phyloP scores from a whole-genome alignment of 768 basidiomycete species.

The Termitomyces sp. region DNA sequence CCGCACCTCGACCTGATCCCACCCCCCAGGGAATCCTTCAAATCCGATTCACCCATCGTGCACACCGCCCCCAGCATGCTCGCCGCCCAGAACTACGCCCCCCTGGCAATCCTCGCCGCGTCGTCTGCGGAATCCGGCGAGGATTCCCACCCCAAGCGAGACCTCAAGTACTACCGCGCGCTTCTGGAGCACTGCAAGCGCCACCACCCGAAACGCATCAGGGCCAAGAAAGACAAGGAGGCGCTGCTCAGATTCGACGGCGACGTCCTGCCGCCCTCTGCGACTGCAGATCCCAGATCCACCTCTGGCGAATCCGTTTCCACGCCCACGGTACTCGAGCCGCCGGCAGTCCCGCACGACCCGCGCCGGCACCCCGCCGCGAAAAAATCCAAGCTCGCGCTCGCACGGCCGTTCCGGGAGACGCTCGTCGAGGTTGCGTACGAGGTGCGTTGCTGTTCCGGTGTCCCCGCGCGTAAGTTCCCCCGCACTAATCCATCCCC shows the following conservation, averaged over 20 bases:
- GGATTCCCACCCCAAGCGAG: not conserved
- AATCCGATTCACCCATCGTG: not conserved
- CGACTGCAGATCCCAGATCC: not conserved
- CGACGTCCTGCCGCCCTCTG: conserved; percentile 33
- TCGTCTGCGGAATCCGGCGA: too few species aligned
- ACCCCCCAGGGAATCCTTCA: not conserved
- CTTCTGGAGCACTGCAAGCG: conserved; percentile 29
- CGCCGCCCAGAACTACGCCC: not conserved
- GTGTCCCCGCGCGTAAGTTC: not conserved
- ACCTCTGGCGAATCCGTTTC: not conserved
- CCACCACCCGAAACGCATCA: not conserved
- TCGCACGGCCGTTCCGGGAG: conserved; percentile 17
- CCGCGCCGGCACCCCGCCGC: conserved; percentile 44
- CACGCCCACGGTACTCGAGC: conserved; percentile 17
- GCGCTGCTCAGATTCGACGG: conserved; percentile 38
- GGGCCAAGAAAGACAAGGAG: conserved; percentile 13
- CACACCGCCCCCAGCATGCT: not conserved
- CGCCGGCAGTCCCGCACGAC: conserved; percentile 40
- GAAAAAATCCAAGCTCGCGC: conserved; percentile 14
- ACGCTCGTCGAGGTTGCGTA: conserved; percentile 46
- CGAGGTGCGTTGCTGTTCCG: conserved; percentile 35
- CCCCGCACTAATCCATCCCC: not conserved
- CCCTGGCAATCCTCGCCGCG: not conserved
- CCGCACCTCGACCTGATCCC: conserved; percentile 39
- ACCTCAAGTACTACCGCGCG: conserved; percentile 25